Conservation (phyloP, 2,329 filamentous ascomycete genomes). For the Ceratocystis papillata region DNA sequence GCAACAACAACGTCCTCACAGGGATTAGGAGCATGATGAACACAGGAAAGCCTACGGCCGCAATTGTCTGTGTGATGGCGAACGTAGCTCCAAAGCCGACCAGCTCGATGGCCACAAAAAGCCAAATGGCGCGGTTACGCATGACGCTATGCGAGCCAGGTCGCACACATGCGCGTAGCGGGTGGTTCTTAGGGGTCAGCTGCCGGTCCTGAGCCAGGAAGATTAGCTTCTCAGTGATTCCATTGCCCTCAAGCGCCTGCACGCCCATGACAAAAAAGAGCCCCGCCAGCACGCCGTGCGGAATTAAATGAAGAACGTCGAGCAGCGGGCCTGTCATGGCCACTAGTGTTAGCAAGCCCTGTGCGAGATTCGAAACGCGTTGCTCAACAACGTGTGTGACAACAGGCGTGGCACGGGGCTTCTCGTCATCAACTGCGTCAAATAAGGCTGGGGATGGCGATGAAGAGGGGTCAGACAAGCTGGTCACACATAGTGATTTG, state of each 20-base stretch:
- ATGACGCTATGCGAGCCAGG: slow-evolving; percentile 38
- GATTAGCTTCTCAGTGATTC: slow-evolving; percentile 63
- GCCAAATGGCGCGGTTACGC: slow-evolving; percentile 56
- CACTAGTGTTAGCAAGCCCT: slow-evolving; percentile 65
- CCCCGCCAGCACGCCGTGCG: slow-evolving; percentile 67
- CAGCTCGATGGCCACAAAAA: slow-evolving; percentile 58
- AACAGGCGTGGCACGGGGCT: slow-evolving; percentile 36
- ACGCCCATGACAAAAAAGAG: slow-evolving; percentile 80
- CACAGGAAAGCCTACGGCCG: slow-evolving; percentile 69
- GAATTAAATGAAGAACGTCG: slow-evolving; percentile 63
- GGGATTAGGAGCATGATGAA: slow-evolving; percentile 62
- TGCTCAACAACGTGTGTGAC: slow-evolving; percentile 63
- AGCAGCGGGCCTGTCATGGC: slow-evolving; percentile 70
- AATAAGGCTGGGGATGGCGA: slow-evolving; percentile 36
- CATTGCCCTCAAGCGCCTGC: slow-evolving; percentile 64
- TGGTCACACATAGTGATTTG: slow-evolving; percentile 61
- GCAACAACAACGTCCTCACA: slow-evolving; percentile 52
- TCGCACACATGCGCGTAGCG: slow-evolving; percentile 44
- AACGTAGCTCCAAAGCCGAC: slow-evolving; percentile 66
- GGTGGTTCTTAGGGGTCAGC: slow-evolving; percentile 50
- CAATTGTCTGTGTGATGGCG: slow-evolving; percentile 72
- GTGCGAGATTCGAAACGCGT: slow-evolving; percentile 64
- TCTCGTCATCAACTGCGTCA: slow-evolving; percentile 39
- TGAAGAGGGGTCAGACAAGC: not conserved
- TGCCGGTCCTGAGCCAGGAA: slow-evolving; percentile 54